Evolutionary conservation across 83 land plant genomes (phyloP).

Genomic region (Picea abies): DNA sequence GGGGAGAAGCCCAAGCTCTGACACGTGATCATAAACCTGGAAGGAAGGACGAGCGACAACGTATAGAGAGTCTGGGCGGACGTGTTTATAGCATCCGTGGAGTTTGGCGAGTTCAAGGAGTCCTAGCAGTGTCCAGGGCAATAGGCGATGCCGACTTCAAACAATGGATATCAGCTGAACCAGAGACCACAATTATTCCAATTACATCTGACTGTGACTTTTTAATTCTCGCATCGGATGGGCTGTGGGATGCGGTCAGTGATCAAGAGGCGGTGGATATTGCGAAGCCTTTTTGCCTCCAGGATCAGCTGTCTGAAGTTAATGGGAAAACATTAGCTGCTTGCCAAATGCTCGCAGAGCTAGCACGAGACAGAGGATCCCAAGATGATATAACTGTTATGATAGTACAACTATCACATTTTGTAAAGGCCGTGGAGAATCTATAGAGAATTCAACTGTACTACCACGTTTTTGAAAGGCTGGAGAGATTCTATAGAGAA

Average conservation of each 20-base stretch:
- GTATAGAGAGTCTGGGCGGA: conserved; percentile 36
- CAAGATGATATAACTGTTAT: too few relatives aligned
- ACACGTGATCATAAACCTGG: conserved; percentile 55
- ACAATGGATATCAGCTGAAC: conserved; percentile 48
- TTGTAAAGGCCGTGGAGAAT: too few relatives aligned
- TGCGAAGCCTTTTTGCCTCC: too few relatives aligned
- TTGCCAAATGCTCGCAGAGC: too few relatives aligned
- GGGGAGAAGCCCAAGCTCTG: conserved; percentile 53
- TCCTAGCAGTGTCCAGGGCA: conserved; percentile 55
- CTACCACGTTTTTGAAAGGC: too few relatives aligned
- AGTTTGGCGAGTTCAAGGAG: conserved; percentile 54
- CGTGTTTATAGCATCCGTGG: conserved; percentile 22
- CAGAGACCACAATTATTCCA: conserved; percentile 26
- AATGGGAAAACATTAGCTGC: too few relatives aligned
- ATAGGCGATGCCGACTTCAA: conserved; percentile 57
- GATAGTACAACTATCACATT: too few relatives aligned
- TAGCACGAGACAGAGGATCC: too few relatives aligned
- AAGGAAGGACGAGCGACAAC: conserved; percentile 45
- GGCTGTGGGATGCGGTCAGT: conserved; percentile 58
- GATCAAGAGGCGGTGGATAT: too few relatives aligned
- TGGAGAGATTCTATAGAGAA: too few relatives aligned
- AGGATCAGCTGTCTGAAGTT: too few relatives aligned
- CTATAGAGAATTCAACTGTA: too few relatives aligned
- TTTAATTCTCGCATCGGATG: conserved; percentile 66
- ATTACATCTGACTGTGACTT: conserved; percentile 44